phyloP scores from a whole-genome alignment of 305 asterid genomes.

The Rubia tinctorum region DNA sequence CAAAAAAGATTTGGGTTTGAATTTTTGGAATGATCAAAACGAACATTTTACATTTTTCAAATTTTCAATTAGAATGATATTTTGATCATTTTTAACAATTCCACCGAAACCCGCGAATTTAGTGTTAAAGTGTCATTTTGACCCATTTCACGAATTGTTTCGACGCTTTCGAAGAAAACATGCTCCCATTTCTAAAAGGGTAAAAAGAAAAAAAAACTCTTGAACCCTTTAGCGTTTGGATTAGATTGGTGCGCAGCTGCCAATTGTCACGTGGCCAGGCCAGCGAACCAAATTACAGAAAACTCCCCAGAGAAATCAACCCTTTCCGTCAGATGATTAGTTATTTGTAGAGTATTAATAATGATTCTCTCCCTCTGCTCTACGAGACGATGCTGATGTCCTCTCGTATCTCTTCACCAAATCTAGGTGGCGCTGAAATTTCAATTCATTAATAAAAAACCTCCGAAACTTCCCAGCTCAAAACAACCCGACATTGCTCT shows the following conservation, averaged over 20 bases:
- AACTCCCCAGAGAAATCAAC: neutral
- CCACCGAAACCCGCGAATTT: too few species aligned
- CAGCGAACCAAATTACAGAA: neutral
- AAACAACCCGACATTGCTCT: conserved; percentile 15
- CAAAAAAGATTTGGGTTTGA: too few species aligned
- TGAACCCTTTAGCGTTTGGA: neutral
- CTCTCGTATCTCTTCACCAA: neutral
- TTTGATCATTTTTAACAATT: too few species aligned
- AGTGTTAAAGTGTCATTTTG: too few species aligned
- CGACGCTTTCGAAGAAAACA: too few species aligned
- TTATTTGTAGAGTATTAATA: neutral
- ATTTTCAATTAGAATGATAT: too few species aligned
- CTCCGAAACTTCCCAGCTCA: too few species aligned
- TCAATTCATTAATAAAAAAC: neutral
- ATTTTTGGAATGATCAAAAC: too few species aligned
- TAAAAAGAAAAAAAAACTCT: neutral
- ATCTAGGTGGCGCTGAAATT: neutral
- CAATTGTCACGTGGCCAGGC: neutral
- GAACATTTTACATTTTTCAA: too few species aligned
- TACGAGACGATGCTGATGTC: neutral
- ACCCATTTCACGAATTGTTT: too few species aligned
- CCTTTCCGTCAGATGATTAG: neutral
- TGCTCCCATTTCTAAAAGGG: too few species aligned
- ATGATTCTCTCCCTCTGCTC: neutral
- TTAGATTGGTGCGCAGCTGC: neutral